Conservation (phyloP, 2,329 filamentous ascomycete species). For the Calonectria hawksworthii region DNA sequence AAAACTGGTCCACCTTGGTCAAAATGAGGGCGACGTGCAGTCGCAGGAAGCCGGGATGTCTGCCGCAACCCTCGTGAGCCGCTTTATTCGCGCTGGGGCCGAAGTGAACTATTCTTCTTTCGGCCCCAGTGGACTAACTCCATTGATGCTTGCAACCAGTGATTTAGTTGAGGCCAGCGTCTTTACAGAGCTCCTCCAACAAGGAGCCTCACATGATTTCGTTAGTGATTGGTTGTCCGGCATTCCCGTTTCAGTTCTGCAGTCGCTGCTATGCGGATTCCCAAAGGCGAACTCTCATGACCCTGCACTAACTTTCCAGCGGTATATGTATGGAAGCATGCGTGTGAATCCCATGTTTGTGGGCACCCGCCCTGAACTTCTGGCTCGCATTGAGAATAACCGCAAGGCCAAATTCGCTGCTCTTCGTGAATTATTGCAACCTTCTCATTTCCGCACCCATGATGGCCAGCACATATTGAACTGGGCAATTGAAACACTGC, state of each 20-base stretch:
- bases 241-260: not conserved
- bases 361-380: not conserved
- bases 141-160: slow-evolving; percentile 8
- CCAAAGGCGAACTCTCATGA: not conserved
- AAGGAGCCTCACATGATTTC: not conserved
- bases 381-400: not conserved
- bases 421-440: not conserved
- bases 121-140: not conserved
- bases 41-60: not conserved
- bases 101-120: not conserved
- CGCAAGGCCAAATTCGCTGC: slow-evolving; percentile 6
- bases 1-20: not conserved
- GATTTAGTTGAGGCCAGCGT: not conserved
- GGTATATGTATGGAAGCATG: not conserved
- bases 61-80: not conserved
- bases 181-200: not conserved
- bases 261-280: slow-evolving; percentile 2
- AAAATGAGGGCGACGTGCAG: not conserved
- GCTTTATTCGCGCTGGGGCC: not conserved
- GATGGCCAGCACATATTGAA: not conserved
- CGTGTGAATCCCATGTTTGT: not conserved
- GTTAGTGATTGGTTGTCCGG: not conserved
- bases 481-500: slow-evolving; percentile 9
- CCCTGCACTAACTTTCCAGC: not conserved
- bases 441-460: not conserved